Evolutionary conservation across 1,284 basidiomycete genomes (phyloP).

Genomic region (Erythrobasidium hasegawianum): DNA sequence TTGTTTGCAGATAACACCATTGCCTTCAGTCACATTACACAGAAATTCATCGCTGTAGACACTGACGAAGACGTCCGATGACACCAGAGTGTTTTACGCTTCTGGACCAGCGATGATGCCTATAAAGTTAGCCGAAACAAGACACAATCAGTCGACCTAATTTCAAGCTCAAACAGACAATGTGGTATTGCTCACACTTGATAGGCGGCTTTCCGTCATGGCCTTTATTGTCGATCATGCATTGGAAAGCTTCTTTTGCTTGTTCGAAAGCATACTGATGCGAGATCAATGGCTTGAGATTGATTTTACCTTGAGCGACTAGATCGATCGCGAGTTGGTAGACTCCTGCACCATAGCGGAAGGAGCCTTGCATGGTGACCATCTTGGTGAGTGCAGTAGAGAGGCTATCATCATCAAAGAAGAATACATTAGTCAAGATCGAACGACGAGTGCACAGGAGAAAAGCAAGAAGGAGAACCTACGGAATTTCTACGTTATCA

Average conservation of each 20-base stretch:
- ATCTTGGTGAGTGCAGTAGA: constrained; percentile 67
- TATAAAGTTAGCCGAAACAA: background rate
- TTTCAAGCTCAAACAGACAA: background rate
- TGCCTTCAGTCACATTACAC: too few species aligned
- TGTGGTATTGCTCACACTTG: constrained; percentile 44
- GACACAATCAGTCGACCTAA: background rate
- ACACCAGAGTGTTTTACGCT: background rate
- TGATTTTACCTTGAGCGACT: constrained; percentile 55
- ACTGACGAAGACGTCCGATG: too few species aligned
- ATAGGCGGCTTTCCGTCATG: constrained; percentile 55
- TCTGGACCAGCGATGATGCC: constrained; percentile 24
- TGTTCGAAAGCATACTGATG: constrained; percentile 53
- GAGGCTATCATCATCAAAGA: constrained; percentile 44
- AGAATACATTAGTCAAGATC: background rate
- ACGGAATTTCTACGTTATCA: constrained; percentile 49
- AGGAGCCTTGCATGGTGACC: constrained; percentile 74
- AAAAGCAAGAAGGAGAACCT: background rate
- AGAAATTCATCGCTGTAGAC: too few species aligned
- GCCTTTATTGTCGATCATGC: constrained; percentile 64
- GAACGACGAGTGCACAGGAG: constrained; percentile 43
- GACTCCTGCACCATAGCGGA: constrained; percentile 58
- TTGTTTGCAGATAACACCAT: too few species aligned
- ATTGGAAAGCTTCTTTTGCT: constrained; percentile 56
- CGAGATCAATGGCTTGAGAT: constrained; percentile 56
- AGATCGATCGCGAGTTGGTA: constrained; percentile 57